A percentile compares a stretch with the other conserved stretches of the same genome.
Conservation (phyloP, 1,139 yeast genomes). For the Hanseniaspora sp. region DNA sequence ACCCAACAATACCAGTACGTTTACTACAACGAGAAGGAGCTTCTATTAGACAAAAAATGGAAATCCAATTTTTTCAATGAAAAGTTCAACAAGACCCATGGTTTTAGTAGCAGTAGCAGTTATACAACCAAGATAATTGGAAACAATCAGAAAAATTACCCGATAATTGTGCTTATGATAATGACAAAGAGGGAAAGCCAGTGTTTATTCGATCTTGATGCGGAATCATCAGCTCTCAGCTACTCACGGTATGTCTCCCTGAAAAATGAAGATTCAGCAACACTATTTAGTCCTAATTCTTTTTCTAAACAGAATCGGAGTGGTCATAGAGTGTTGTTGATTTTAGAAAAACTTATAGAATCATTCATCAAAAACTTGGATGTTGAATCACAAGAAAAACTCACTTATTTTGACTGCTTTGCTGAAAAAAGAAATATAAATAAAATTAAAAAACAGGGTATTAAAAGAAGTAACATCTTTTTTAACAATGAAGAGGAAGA, state of each 20-base stretch:
- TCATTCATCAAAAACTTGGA: constrained; percentile 1
- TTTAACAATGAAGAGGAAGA: too few relatives aligned
- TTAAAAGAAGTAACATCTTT: too few relatives aligned
- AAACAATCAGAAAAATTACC: constrained; percentile 28
- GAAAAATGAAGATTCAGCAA: neutral
- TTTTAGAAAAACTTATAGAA: constrained; percentile 7
- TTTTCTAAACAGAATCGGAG: too few relatives aligned
- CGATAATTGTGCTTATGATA: constrained; percentile 19
- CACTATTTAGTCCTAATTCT: too few relatives aligned
- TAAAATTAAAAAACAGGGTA: too few relatives aligned
- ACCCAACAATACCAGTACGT: constrained; percentile 38
- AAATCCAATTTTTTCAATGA: constrained; percentile 22
- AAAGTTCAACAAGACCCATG: constrained; percentile 30
- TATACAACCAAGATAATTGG: constrained; percentile 25
- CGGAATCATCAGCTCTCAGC: constrained; percentile 7
- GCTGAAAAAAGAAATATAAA: neutral
- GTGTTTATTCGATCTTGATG: neutral
- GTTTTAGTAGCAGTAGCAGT: constrained; percentile 23
- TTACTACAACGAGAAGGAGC: constrained; percentile 33
- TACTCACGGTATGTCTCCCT: constrained; percentile 3
- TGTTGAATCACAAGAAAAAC: neutral
- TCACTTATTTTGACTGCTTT: neutral
- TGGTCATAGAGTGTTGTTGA: neutral
- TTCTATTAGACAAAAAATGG: constrained; percentile 26
- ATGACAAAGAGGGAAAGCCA: neutral